Percentiles rank a stretch among this genome's conserved stretches.
Conservation (phyloP, 495 filamentous ascomycete genomes). For the Thermochaetoides thermophila region DNA sequence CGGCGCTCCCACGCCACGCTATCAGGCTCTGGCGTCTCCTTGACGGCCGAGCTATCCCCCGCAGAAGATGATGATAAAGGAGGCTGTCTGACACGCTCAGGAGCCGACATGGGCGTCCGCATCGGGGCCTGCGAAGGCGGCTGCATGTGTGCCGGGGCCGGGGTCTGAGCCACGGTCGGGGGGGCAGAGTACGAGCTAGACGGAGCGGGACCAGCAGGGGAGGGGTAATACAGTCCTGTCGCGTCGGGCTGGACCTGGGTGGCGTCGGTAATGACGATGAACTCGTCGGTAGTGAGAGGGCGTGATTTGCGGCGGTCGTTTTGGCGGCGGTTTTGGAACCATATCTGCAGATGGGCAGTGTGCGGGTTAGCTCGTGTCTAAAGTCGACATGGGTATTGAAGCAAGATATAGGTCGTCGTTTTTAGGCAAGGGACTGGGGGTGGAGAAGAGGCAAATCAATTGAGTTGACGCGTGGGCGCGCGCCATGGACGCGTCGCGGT, state of each 20-base stretch:
- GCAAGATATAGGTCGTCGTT: background rate
- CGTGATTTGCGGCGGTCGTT: conserved; percentile 83
- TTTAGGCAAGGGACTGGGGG: too few species aligned
- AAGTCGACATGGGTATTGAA: background rate
- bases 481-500: background rate
- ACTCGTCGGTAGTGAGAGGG: conserved; percentile 68
- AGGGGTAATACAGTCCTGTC: conserved; percentile 4
- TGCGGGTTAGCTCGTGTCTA: background rate
- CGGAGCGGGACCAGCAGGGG: conserved; percentile 9
- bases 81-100: too few species aligned
- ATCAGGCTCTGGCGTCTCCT: too few species aligned
- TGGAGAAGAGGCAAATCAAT: too few species aligned
- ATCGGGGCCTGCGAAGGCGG: too few species aligned
- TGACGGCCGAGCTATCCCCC: conserved; percentile 18
- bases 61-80: too few species aligned
- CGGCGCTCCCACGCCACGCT: too few species aligned
- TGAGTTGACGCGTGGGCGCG: conserved; percentile 8
- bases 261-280: conserved; percentile 41
- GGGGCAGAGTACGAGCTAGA: background rate
- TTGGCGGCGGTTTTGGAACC: conserved; percentile 97
- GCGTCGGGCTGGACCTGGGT: conserved; percentile 29
- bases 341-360: conserved; percentile 49
- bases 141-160: too few species aligned
- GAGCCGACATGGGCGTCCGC: too few species aligned
- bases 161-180: conserved; percentile 15